Evolutionary conservation across 176 grass and related monocot species (phyloP), one percentile per base, ranked within the genome.

Genomic region (Avena eriantha): DNA sequence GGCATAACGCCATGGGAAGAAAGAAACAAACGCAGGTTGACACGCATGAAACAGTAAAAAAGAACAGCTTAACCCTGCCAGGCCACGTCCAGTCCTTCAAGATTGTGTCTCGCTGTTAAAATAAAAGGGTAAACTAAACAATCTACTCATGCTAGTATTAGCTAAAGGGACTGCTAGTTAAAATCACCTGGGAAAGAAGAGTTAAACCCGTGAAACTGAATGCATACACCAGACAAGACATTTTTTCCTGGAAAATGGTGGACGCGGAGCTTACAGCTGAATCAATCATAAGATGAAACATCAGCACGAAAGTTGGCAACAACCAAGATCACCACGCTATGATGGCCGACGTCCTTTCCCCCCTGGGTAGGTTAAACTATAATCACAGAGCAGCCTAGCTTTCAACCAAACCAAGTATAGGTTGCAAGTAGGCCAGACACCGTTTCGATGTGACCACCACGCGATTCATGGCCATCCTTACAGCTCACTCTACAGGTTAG

Each of bases 401-500:
- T 59, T 46, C 43, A 85, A 77, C 58, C 58, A 77, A 55, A 69
- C 15, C 31, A 43, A 43, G 54, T 26, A 19, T 58, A 77, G 41
- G 21, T 78, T 78, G 73, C 73, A 77, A 47, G 11, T 17, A 39
- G 59, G 11, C 71, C 57, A 79, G 75, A 26, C n/a, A 69, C 16
- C 33, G 3, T 29, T 29, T 19, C n/a, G 29, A 26, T 43, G 49
- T 67, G 73, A 79, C 48, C 16, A 21, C 75, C 63, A 11, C 75
- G 73, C 55, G 84, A 54, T 69, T 65, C 77, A 81, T 92, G 70
- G 76, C 54, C 73, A 92, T 81, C 69, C 59, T 80, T 85, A 83
- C 87, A 94, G 89, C 80, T 94, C 92, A 89, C 45, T 87, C 80
- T 87, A 82, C 80, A 87, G 57, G 63, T 84, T 79, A 86, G 77